Evolutionary conservation across 2,329 filamentous ascomycete species (phyloP), one percentile per base, ranked within the genome.

Genomic region (Emmonsiellopsis sp.): DNA sequence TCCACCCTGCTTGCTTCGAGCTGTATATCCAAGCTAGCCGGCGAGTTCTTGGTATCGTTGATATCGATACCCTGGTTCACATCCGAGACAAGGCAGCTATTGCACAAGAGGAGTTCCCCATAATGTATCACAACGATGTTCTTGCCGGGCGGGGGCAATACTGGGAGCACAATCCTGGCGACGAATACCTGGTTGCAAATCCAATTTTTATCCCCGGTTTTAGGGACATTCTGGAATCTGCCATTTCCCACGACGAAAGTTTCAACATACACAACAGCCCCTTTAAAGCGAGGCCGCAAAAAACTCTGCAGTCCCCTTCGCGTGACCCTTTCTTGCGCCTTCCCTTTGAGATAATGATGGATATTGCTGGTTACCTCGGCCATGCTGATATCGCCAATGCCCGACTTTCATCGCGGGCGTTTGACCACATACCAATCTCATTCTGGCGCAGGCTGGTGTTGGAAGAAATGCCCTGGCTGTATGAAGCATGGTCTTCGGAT

Each of bases 401-500:
- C 2, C 57, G 61, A 11, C 58, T 62, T 10, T 52, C 53, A 6
- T 59, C 60, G 4, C 56, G 57, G n/a, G 53, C 55, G 6, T 62
- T 62, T 45, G 39, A 49, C 7, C 56, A 61, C 13, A 40, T 64
- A 6, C 58, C 62, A 7, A 56, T 60, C 5, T 52, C 39, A 1
- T 51, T 62, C n/a, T 65, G 57, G 33, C 53, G 55, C 7, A 47
- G 54, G 6, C 53, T 65, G 2, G 10, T 65, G n/a, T 31, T 53
- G 4, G 36, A 37, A 3, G 60, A 65, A 31, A 60, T 62, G 56
- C 62, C 63, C 2, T 65, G 57, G 61, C 34, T 65, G 5, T 65
- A 60, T 55, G 62, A 65, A 55, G 49, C 42, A n/a, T 49, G 47
- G 7, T 57, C 53, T 44, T 51, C 48, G 17, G n/a, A 49, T 31